phyloP scores from a whole-genome alignment of 371 early-diverging fungal species.

The Saksenaea vasiformis region DNA sequence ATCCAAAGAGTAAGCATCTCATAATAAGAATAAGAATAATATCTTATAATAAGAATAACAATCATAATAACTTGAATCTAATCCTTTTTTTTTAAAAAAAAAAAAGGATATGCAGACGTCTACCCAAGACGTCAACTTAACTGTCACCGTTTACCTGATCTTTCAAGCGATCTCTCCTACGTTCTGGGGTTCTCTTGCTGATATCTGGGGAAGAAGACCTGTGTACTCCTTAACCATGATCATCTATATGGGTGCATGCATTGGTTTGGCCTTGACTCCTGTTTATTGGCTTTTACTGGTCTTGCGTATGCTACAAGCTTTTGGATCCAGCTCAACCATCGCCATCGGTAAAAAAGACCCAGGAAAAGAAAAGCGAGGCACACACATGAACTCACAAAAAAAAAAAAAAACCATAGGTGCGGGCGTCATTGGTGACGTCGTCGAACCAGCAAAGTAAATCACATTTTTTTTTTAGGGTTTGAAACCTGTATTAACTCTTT shows the following conservation, averaged over 20 bases:
- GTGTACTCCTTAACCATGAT: constrained; percentile 56
- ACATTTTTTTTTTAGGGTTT: constrained; percentile 2
- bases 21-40: background rate
- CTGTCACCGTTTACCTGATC: constrained; percentile 25
- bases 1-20: background rate
- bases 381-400: too few relatives aligned
- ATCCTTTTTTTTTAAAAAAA: background rate
- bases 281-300: constrained; percentile 50
- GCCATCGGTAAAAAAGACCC: constrained; percentile 57
- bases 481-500: too few relatives aligned
- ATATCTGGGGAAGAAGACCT: constrained; percentile 55
- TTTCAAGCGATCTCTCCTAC: constrained; percentile 24
- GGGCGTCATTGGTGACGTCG: constrained; percentile 51
- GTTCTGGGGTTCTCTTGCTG: constrained; percentile 61
- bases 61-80: background rate
- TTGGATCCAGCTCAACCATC: constrained; percentile 60
- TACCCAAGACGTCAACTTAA: constrained; percentile 18
- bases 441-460: constrained; percentile 49
- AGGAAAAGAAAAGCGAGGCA: too few relatives aligned
- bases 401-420: constrained; percentile 19
- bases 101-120: constrained; percentile 17
- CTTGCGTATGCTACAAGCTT: constrained; percentile 63
- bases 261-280: constrained; percentile 56
- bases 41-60: background rate
- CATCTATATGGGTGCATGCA: constrained; percentile 53